Conservation (phyloP, 1,284 basidiomycete genomes). For the Cutaneotrichosporon cyanovorans region DNA sequence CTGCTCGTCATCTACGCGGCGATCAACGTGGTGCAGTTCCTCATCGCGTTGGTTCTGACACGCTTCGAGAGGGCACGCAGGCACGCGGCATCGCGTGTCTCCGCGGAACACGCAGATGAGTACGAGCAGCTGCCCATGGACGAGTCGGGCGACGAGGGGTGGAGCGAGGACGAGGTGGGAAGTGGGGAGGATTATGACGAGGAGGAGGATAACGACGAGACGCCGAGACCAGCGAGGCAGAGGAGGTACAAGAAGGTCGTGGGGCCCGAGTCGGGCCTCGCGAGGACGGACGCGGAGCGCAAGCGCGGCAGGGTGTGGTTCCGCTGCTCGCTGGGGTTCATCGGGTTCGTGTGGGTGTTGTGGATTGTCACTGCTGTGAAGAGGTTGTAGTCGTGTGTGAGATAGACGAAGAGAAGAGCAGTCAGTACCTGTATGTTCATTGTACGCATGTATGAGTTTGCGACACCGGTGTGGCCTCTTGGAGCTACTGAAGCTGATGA, state of each 20-base stretch:
- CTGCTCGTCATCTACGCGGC: slow-evolving; percentile 54
- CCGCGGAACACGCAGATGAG: slow-evolving; percentile 6
- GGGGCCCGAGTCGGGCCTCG: slow-evolving; percentile 14
- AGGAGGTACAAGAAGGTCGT: background rate
- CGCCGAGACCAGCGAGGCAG: no score
- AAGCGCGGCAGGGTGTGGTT: slow-evolving; percentile 14
- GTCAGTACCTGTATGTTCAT: no score
- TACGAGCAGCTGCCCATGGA: slow-evolving; percentile 23
- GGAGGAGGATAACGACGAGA: background rate
- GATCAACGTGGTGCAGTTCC: slow-evolving; percentile 57
- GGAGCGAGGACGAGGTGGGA: slow-evolving; percentile 8
- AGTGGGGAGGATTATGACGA: slow-evolving; percentile 3
- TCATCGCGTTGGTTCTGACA: slow-evolving; percentile 51
- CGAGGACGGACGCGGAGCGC: slow-evolving; percentile 16
- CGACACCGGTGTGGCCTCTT: no score
- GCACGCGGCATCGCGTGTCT: background rate
- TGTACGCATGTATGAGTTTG: no score
- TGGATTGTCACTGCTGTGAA: slow-evolving; percentile 55
- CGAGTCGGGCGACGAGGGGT: slow-evolving; percentile 14
- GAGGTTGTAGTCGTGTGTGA: slow-evolving; percentile 17
- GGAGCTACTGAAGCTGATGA: no score
- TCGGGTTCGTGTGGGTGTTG: slow-evolving; percentile 57
- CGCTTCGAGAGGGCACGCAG: slow-evolving; percentile 35
- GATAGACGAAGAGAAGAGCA: no score
- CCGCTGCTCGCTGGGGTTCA: slow-evolving; percentile 45